Evolutionary conservation across 2,329 filamentous ascomycete species (phyloP).

Genomic region (Aureobasidium sp.): DNA sequence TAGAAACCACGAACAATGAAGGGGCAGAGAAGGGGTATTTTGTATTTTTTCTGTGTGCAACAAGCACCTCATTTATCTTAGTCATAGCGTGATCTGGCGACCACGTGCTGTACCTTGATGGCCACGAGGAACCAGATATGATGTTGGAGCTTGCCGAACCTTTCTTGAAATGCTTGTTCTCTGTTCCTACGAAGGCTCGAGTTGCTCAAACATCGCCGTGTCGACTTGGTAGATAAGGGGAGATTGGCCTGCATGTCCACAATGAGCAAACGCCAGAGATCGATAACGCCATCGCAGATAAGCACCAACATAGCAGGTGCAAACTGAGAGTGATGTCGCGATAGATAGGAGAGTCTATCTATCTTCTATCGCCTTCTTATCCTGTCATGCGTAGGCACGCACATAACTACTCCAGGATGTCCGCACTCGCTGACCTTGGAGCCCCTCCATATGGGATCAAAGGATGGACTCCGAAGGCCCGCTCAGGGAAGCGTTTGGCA

Average conservation of each 20-base stretch:
- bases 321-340: background rate
- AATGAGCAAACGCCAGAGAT: background rate
- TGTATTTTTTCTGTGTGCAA: too few species aligned
- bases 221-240: background rate
- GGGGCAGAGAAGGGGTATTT: too few species aligned
- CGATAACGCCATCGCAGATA: slow-evolving; percentile 13
- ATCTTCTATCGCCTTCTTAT: background rate
- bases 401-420: background rate
- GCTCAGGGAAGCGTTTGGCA: too few species aligned
- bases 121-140: background rate
- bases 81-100: slow-evolving; percentile 11
- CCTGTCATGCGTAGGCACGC: background rate
- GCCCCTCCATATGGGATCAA: background rate
- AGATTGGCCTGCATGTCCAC: background rate
- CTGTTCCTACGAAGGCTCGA: too few species aligned
- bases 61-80: too few species aligned
- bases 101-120: slow-evolving; percentile 14
- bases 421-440: background rate
- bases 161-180: slow-evolving; percentile 5
- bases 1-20: too few species aligned
- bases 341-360: slow-evolving; percentile 2
- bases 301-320: slow-evolving; percentile 2
- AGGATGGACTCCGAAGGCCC: too few species aligned
- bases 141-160: background rate
- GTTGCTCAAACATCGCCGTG: background rate